A percentile compares a stretch with the other conserved stretches of the same genome.
These are phyloP conservation scores for Grosmannia clavigera DNA, from an alignment of 2,329 filamentous ascomycete genomes.

Conservation along the genomic window DNA sequence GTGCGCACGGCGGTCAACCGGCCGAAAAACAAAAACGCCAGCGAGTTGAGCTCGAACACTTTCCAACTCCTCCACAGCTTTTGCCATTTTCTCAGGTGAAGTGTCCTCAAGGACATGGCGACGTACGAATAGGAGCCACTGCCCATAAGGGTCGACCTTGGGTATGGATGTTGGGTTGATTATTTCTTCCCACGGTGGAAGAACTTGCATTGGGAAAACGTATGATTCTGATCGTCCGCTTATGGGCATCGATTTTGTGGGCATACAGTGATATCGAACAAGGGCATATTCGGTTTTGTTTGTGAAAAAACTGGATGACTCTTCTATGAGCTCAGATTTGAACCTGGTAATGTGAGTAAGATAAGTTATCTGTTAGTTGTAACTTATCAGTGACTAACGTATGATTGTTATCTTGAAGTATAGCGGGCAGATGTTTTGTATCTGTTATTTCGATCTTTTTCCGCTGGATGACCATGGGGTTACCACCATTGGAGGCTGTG, in stretches of 20 bases:
- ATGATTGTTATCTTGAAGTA: conserved; percentile 40
- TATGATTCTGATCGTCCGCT: conserved; percentile 10
- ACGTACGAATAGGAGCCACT: conserved; percentile 45
- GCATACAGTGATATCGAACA: conserved; percentile 31
- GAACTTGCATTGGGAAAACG: conserved; percentile 19
- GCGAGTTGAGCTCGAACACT: conserved; percentile 32
- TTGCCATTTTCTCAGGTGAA: conserved; percentile 43
- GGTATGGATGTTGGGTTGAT: conserved; percentile 11
- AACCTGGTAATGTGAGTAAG: conserved; percentile 24
- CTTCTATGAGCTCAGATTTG: conserved; percentile 40
- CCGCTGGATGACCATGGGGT: conserved; percentile 36
- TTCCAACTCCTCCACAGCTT: conserved; percentile 39
- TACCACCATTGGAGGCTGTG: conserved; percentile 15
- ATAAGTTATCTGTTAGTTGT: not conserved
- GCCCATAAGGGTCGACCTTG: conserved; percentile 32
- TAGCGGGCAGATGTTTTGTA: conserved; percentile 32
- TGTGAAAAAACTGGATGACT: conserved; percentile 39
- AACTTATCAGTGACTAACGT: conserved; percentile 23
- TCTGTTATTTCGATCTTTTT: conserved; percentile 45
- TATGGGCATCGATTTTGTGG: conserved; percentile 1
- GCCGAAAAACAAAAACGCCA: conserved; percentile 38
- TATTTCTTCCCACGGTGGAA: conserved; percentile 35
- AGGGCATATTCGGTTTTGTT: conserved; percentile 43
- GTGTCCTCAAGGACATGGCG: conserved; percentile 42
- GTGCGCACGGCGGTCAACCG: conserved; percentile 37